Conservation (phyloP, 2,329 filamentous ascomycete species). For the Neonectria neomacrospora region DNA sequence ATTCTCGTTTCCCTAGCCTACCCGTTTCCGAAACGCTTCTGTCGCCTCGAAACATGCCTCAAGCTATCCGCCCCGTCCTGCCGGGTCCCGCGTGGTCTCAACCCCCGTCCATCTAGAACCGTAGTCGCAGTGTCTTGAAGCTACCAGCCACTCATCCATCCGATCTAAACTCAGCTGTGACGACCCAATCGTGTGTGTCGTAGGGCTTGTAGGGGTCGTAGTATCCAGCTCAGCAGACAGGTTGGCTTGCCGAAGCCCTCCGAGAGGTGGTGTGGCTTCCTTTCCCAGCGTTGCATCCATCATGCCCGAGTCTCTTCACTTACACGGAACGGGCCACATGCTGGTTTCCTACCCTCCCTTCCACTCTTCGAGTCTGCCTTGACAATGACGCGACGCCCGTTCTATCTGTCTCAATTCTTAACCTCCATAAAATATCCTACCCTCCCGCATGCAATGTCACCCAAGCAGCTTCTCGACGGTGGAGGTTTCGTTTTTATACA, state of each 20-base stretch:
- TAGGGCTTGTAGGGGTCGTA: constrained; percentile 1
- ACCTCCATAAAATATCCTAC: background rate
- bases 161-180: constrained; percentile 20
- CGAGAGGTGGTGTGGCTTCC: constrained; percentile 15
- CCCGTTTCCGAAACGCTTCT: constrained; percentile 35
- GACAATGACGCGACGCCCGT: constrained; percentile 12
- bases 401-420: constrained; percentile 9
- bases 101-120: constrained; percentile 27
- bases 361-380: constrained; percentile 22
- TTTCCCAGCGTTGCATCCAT: constrained; percentile 3
- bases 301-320: constrained; percentile 8
- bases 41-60: constrained; percentile 33
- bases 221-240: constrained; percentile 15
- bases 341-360: constrained; percentile 5
- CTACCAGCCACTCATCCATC: constrained; percentile 23
- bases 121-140: constrained; percentile 31
- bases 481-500: constrained; percentile 20
- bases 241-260: constrained; percentile 15
- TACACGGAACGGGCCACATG: constrained; percentile 15
- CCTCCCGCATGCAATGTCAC: background rate
- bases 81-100: constrained; percentile 12
- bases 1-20: constrained; percentile 8
- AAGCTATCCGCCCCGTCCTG: constrained; percentile 14
- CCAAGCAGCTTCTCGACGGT: constrained; percentile 9
- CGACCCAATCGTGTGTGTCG: constrained; percentile 14